Evolutionary conservation across 257 asterid species (phyloP).

Genomic region (Petunia axillaris): DNA sequence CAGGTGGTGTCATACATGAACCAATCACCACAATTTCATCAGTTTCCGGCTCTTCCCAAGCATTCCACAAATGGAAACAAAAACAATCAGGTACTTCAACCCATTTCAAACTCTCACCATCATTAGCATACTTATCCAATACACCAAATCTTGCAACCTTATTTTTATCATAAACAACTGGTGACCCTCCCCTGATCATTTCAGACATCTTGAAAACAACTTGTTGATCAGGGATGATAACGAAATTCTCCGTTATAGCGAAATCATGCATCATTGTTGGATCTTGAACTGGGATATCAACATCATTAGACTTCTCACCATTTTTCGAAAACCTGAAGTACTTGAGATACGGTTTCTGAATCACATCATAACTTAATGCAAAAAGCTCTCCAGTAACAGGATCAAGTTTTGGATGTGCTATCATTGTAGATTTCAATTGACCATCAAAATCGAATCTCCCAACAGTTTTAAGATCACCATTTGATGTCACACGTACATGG

Average conservation of each 20-base stretch:
- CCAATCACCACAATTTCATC: constrained; percentile 91
- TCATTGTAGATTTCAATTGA: constrained; percentile 77
- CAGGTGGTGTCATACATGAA: constrained; percentile 99
- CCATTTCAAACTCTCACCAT: constrained; percentile 59
- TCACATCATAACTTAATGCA: constrained; percentile 87
- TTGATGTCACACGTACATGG: constrained; percentile 63
- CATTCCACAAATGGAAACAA: constrained; percentile 96
- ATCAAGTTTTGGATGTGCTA: constrained; percentile 96
- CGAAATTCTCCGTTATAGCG: constrained; percentile 85
- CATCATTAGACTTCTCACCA: constrained; percentile 75
- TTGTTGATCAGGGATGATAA: constrained; percentile 88
- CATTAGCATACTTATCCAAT: constrained; percentile 57
- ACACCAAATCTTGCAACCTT: constrained; percentile 80
- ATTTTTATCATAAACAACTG: constrained; percentile 74
- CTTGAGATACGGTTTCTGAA: constrained; percentile 82
- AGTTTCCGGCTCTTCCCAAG: constrained; percentile 93
- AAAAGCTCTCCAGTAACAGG: constrained; percentile 86
- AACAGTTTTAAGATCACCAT: constrained; percentile 75
- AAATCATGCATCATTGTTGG: constrained; percentile 99
- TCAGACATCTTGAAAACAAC: constrained; percentile 93
- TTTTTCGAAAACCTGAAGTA: constrained; percentile 64
- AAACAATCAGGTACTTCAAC: constrained; percentile 86
- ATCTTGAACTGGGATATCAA: constrained; percentile 78
- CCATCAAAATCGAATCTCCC: constrained; percentile 62
- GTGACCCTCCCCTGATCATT: constrained; percentile 93